A percentile compares a stretch with the other conserved stretches of the same genome.
Conservation (phyloP, 1,284 basidiomycete genomes). For the Ganoderma resinaceum region DNA sequence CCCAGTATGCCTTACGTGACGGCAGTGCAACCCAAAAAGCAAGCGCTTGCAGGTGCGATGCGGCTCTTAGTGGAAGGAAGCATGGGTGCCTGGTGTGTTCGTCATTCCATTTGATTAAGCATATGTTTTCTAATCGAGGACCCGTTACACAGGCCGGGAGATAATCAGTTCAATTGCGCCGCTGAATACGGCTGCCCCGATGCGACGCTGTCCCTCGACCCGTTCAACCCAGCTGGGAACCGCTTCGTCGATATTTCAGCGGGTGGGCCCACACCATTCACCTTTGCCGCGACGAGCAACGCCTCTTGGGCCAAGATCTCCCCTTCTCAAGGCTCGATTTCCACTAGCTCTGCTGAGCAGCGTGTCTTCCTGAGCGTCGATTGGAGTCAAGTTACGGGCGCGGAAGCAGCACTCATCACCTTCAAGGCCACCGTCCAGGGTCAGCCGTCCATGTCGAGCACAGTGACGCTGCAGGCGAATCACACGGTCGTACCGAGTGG, state of each 20-base stretch:
- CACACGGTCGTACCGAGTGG: conserved; percentile 45
- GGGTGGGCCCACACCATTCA: conserved; percentile 66
- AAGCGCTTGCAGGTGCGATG: conserved; percentile 65
- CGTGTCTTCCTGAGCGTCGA: conserved; percentile 68
- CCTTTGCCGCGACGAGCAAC: conserved; percentile 58
- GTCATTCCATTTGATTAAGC: background rate
- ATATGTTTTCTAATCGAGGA: background rate
- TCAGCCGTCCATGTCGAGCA: conserved; percentile 46
- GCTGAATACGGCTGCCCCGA: conserved; percentile 57
- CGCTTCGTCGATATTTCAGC: conserved; percentile 68
- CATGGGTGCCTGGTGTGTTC: conserved; percentile 59
- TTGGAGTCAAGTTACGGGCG: conserved; percentile 60
- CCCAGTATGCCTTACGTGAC: conserved; percentile 62
- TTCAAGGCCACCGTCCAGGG: conserved; percentile 53
- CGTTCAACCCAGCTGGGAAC: conserved; percentile 58
- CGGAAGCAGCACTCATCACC: conserved; percentile 50
- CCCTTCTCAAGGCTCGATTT: conserved; percentile 56
- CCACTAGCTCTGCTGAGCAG: conserved; percentile 55
- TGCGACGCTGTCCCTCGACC: conserved; percentile 58
- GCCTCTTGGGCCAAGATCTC: conserved; percentile 62
- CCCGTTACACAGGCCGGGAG: conserved; percentile 58
- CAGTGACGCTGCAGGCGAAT: conserved; percentile 50
- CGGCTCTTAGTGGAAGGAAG: conserved; percentile 67
- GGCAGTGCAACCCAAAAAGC: conserved; percentile 62
- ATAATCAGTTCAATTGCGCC: conserved; percentile 63